phyloP scores from a whole-genome alignment of 176 grass and related monocot genomes.

The Aegilops longissima region DNA sequence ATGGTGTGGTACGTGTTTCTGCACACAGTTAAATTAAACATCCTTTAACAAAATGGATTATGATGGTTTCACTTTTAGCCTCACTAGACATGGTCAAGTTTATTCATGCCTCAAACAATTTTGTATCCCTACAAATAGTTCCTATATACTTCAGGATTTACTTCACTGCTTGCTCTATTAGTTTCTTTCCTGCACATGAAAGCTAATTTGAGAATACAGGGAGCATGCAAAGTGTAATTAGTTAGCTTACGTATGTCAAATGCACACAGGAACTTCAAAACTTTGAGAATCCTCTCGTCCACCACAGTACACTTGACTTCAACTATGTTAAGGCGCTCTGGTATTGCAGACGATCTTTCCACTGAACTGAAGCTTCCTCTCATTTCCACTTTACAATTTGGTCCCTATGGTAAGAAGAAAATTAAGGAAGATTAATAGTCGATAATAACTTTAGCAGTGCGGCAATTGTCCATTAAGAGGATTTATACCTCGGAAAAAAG shows the following conservation, averaged over 20 bases:
- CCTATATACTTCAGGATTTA: background rate
- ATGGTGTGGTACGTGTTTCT: too few relatives aligned
- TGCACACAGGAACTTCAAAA: background rate
- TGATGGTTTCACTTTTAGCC: background rate
- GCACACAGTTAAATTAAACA: background rate
- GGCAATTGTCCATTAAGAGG: background rate
- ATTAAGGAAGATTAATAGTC: background rate
- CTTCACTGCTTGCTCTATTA: background rate
- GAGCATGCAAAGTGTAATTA: background rate
- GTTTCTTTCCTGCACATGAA: background rate
- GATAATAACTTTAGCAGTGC: background rate
- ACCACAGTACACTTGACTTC: background rate
- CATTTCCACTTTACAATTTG: background rate
- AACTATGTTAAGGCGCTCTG: background rate
- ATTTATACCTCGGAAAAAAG: background rate
- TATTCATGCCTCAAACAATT: background rate
- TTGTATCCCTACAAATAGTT: background rate
- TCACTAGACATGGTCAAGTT: background rate
- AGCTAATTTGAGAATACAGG: background rate
- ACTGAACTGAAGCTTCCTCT: background rate
- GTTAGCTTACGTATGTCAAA: background rate
- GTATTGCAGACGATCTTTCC: background rate
- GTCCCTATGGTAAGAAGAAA: background rate
- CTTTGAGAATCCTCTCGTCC: background rate
- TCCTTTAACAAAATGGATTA: background rate